Base-by-base conservation (phyloP, 768 basidiomycete genomes). In the Phaffia tasmanica region DNA sequence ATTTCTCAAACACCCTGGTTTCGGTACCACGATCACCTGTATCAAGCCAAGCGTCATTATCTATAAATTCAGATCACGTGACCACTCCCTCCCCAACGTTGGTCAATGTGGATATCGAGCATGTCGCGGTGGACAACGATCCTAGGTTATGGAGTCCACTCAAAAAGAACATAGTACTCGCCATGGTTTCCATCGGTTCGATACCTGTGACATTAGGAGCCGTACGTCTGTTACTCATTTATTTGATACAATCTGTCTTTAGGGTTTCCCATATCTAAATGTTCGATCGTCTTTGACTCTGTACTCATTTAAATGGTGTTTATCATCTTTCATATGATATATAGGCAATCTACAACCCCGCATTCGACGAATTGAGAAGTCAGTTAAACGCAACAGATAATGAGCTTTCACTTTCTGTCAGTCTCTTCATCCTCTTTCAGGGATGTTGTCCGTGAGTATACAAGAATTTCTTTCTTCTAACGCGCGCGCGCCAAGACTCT, bases 51-150 rank as follows among this genome's bases (percentile, higher is more conserved):
- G 35, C 11, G 35, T 5, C 35, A 11, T 5, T 42, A 42, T 42
- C 35, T 42, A 42, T 11, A 42, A 42, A 4, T 42, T 4, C 35
- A 4, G 35, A 42, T 11, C 35, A 42, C 35, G 35, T 42, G 35
- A 42, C 35, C 35, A 42, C 35, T 11, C 11, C 35, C 35, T 42
- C 35, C 35, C 35, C 35, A 11, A 42, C 35, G 11, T 11, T 42
- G 11, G 35, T 42, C 11, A 42, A 11, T 42, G 48, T 76, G 18
- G 76, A 77, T 70, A 77, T 77, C 56, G 76, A 77, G 50, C 76
- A 77, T 72, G 72, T 74, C n/a, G 72, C 74, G 30, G 76, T 76
- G 14, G 75, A 76, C n/a, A 72, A 77, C 70, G 76, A 77, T 70
- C 76, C 76, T n/a, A 64, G 76, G 32, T 72, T 75, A 58, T 77